A percentile compares a stretch with the other conserved stretches of the same genome.
Conservation (phyloP, 2,329 filamentous ascomycete species). For the Hirsutella rhossiliensis region DNA sequence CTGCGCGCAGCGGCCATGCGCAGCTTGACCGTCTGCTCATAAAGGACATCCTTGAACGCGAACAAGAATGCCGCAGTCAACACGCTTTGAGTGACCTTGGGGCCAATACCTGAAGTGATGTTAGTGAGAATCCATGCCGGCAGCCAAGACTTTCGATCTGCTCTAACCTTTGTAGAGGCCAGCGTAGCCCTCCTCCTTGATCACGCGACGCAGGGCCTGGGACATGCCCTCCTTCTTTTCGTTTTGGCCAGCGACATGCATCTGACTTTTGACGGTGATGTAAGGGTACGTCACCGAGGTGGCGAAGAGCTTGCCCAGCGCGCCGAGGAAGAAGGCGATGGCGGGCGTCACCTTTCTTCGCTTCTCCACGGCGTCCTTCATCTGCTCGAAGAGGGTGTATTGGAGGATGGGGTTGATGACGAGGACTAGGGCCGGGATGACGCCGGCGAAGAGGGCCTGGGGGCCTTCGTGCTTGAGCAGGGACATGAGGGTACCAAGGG, state of each 20-base stretch:
- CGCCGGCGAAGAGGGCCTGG: conserved; percentile 76
- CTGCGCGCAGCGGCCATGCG: conserved; percentile 34
- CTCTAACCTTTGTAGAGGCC: conserved; percentile 81
- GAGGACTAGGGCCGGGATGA: conserved; percentile 82
- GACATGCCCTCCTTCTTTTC: conserved; percentile 72
- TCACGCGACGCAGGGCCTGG: conserved; percentile 63
- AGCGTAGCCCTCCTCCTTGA: conserved; percentile 79
- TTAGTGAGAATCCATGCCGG: not conserved
- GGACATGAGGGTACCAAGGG: conserved; percentile 67
- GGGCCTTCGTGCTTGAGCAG: conserved; percentile 78
- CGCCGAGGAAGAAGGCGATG: conserved; percentile 83
- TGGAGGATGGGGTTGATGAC: conserved; percentile 98
- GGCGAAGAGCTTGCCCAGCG: conserved; percentile 86
- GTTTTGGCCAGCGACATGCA: conserved; percentile 76
- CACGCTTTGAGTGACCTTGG: conserved; percentile 95
- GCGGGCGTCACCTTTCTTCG: conserved; percentile 64
- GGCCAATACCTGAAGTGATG: conserved; percentile 60
- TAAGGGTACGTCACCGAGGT: conserved; percentile 95
- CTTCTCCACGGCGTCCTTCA: conserved; percentile 83
- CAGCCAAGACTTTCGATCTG: not conserved
- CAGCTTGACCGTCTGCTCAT: conserved; percentile 65
- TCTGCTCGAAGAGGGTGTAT: conserved; percentile 97
- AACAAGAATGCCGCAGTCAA: conserved; percentile 93
- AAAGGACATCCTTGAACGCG: conserved; percentile 94
- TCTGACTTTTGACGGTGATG: conserved; percentile 96